Evolutionary conservation across 1,139 yeast species (phyloP).

Genomic region (Yamadazyma diospyri): DNA sequence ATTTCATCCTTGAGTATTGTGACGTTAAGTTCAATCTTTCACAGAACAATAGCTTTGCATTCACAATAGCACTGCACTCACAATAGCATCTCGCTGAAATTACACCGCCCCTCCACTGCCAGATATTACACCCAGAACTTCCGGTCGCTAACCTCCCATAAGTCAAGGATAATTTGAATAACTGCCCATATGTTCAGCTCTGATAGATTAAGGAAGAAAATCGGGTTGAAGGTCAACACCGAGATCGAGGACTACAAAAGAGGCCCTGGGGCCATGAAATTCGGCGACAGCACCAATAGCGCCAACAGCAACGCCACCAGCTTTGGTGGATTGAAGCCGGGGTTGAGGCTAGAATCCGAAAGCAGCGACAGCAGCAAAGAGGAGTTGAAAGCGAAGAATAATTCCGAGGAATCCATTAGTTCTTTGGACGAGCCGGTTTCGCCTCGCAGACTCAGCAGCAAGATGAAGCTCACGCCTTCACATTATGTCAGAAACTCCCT

Average conservation of each 20-base stretch:
- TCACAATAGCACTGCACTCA: no score
- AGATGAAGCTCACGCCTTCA: conserved; percentile 34
- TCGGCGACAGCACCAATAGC: no score
- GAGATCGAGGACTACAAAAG: conserved; percentile 1
- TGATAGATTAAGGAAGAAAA: not conserved
- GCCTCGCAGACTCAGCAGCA: conserved; percentile 20
- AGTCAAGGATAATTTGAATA: no score
- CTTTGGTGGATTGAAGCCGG: not conserved
- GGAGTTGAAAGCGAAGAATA: not conserved
- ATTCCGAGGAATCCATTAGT: conserved; percentile 4
- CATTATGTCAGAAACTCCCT: conserved; percentile 38
- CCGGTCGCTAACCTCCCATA: no score
- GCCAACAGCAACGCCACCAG: not conserved
- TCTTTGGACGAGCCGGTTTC: conserved; percentile 8
- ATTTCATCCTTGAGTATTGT: conserved; percentile 6
- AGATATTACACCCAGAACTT: no score
- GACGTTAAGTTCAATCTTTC: no score
- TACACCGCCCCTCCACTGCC: no score
- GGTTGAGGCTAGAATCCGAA: not conserved
- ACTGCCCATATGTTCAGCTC: not conserved
- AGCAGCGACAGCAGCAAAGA: conserved; percentile 1
- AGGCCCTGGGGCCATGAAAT: not conserved
- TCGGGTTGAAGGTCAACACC: not conserved
- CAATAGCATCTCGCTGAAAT: no score
- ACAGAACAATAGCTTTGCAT: no score